Percentiles rank a stretch among this genome's conserved stretches.
These are phyloP conservation scores for Mycena filopes DNA, from an alignment of 768 basidiomycete species.

Conservation along the genomic window DNA sequence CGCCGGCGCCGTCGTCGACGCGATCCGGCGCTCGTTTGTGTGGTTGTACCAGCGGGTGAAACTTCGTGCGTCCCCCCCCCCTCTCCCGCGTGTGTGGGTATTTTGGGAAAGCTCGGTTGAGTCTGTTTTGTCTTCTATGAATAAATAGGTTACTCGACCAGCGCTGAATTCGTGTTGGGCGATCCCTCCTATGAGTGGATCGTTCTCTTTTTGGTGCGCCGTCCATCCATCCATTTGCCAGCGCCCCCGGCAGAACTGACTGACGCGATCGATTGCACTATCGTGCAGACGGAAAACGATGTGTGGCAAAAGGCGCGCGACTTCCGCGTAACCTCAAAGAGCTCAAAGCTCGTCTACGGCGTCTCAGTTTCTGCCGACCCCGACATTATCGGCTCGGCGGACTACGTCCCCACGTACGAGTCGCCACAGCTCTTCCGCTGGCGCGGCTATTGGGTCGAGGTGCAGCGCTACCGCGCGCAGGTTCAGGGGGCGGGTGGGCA, in stretches of 20 bases:
- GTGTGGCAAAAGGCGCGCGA: constrained; percentile 54
- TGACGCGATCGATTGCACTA: too few species aligned
- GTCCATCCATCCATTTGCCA: not conserved
- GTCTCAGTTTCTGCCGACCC: constrained; percentile 40
- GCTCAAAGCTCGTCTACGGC: constrained; percentile 53
- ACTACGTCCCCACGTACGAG: constrained; percentile 54
- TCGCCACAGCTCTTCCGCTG: constrained; percentile 54
- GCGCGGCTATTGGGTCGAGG: constrained; percentile 53
- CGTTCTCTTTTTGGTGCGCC: constrained; percentile 52
- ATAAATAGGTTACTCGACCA: constrained; percentile 53
- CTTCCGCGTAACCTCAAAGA: constrained; percentile 53
- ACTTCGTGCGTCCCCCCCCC: constrained; percentile 19
- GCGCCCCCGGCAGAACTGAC: not conserved
- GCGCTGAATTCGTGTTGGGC: constrained; percentile 56
- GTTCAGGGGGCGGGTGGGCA: constrained; percentile 27
- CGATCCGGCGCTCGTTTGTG: constrained; percentile 21
- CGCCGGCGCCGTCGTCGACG: constrained; percentile 30
- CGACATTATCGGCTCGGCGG: constrained; percentile 42
- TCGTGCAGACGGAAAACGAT: constrained; percentile 54
- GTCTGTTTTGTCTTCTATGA: too few species aligned
- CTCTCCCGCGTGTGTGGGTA: too few species aligned
- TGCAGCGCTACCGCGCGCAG: constrained; percentile 43
- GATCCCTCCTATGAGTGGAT: constrained; percentile 64
- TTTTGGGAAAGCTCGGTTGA: not conserved
- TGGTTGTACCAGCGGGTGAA: constrained; percentile 32